These are phyloP conservation scores for Diaporthe ampelina DNA, from an alignment of 2,329 filamentous ascomycete species.

Conservation along the genomic window DNA sequence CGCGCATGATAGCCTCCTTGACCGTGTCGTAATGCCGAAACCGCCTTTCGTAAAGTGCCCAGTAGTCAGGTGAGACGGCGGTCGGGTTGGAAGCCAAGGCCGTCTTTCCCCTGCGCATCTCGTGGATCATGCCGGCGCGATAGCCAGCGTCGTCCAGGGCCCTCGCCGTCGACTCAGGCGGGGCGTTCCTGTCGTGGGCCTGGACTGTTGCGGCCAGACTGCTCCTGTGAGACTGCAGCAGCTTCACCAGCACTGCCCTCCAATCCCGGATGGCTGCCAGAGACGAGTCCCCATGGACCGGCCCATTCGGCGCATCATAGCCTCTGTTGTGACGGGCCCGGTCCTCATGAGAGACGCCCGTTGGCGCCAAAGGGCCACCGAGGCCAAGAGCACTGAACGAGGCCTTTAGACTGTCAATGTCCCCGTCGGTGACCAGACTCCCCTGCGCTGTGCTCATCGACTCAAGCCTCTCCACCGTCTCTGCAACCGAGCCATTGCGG, in stretches of 20 bases:
- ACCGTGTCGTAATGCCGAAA: conserved; percentile 63
- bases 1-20: conserved; percentile 56
- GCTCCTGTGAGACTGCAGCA: conserved; percentile 57
- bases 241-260: conserved; percentile 57
- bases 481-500: conserved; percentile 30
- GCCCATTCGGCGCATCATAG: too few relatives aligned
- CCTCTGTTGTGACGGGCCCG: not conserved
- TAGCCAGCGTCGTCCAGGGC: conserved; percentile 59
- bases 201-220: conserved; percentile 61
- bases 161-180: conserved; percentile 57
- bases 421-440: conserved; percentile 43
- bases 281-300: conserved; percentile 44
- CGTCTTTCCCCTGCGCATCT: not conserved
- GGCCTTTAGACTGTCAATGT: conserved; percentile 41
- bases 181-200: conserved; percentile 59
- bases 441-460: conserved; percentile 32
- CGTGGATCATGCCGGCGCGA: conserved; percentile 56
- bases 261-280: conserved; percentile 60
- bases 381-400: conserved; percentile 16
- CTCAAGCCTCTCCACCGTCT: conserved; percentile 36
- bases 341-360: not conserved
- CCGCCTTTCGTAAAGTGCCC: conserved; percentile 60
- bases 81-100: conserved; percentile 2
- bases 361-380: not conserved
- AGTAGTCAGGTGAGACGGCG: conserved; percentile 49